Evolutionary conservation across 768 basidiomycete species (phyloP).

Genomic region (Amylocystis lapponica): DNA sequence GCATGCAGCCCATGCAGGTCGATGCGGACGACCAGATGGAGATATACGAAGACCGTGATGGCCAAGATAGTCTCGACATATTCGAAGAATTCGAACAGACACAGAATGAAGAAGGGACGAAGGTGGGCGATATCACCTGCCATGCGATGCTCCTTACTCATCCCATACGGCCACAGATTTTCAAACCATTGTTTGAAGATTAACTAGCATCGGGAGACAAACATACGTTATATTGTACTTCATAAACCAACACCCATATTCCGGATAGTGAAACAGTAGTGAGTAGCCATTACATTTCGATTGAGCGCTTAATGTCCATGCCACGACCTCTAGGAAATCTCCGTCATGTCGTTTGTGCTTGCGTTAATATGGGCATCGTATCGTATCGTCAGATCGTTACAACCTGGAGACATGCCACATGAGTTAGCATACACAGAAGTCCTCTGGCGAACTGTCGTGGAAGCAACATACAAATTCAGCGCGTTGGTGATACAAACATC

Average conservation of each 20-base stretch:
- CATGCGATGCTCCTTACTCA: neutral
- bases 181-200: constrained; percentile 27
- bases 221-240: neutral
- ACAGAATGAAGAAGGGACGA: constrained; percentile 13
- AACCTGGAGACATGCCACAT: neutral
- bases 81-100: constrained; percentile 24
- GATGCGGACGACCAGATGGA: constrained; percentile 14
- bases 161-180: constrained; percentile 10
- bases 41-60: too few species aligned
- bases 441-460: too few species aligned
- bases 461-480: too few species aligned
- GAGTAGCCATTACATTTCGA: neutral
- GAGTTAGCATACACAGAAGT: neutral
- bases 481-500: neutral
- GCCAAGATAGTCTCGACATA: too few species aligned
- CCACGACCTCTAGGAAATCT: neutral
- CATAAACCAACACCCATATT: neutral
- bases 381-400: neutral
- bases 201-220: neutral
- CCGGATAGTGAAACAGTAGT: neutral
- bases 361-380: neutral
- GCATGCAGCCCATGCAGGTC: constrained; percentile 10
- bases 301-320: neutral
- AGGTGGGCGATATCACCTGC: constrained; percentile 18
- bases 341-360: neutral